Evolutionary conservation across 2,329 filamentous ascomycete genomes (phyloP).

Genomic region (Fusarium sulawesiense): DNA sequence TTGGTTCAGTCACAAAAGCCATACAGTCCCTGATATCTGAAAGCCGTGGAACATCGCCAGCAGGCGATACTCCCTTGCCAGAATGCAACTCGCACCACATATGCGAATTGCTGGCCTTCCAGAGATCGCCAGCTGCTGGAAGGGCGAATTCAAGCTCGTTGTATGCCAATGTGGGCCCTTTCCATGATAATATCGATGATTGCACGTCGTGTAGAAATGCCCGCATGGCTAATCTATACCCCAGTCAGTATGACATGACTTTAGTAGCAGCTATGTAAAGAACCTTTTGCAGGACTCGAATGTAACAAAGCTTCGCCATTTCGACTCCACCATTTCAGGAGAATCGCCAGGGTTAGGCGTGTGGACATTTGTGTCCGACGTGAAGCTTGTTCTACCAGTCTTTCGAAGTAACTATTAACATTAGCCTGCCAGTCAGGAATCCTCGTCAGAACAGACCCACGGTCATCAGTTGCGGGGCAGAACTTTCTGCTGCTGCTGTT

Average conservation of each 20-base stretch:
- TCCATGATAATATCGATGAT: constrained; percentile 40
- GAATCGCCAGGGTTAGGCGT: constrained; percentile 30
- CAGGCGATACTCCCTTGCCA: constrained; percentile 17
- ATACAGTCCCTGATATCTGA: constrained; percentile 34
- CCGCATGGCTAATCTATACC: constrained; percentile 37
- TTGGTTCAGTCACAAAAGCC: constrained; percentile 32
- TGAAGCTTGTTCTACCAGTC: constrained; percentile 36
- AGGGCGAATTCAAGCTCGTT: constrained; percentile 40
- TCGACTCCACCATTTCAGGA: constrained; percentile 33
- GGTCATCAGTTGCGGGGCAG: constrained; percentile 32
- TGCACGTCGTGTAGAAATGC: constrained; percentile 42
- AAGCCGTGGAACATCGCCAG: constrained; percentile 30
- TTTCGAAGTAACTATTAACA: constrained; percentile 37
- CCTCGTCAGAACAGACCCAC: constrained; percentile 19
- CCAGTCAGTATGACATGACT: constrained; percentile 18
- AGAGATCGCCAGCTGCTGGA: constrained; percentile 39
- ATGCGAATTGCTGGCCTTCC: constrained; percentile 35
- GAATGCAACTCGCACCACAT: constrained; percentile 37
- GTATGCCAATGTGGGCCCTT: constrained; percentile 37
- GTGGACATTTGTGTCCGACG: constrained; percentile 28
- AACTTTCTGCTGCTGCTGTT: constrained; percentile 36
- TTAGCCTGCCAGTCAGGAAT: constrained; percentile 12
- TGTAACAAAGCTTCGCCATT: constrained; percentile 37
- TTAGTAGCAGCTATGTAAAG: neutral
- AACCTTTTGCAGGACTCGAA: constrained; percentile 43